Evolutionary conservation across 179 eudicot species (phyloP).

Genomic region (Silene vulgaris): DNA sequence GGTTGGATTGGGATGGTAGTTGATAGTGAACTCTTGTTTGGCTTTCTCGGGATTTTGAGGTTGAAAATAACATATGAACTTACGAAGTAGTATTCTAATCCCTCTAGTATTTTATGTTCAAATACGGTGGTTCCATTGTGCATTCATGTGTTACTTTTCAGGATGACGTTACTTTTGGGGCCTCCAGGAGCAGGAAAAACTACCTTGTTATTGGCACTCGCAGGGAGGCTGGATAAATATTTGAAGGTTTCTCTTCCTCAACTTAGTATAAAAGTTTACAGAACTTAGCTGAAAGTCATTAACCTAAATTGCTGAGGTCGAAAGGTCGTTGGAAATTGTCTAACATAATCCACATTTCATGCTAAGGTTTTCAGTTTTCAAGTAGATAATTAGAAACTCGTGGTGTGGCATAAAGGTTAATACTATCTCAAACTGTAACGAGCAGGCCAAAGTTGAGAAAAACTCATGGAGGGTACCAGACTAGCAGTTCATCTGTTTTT

Average conservation of each 20-base stretch:
- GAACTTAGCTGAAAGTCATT: not conserved
- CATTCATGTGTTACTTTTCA: constrained; percentile 21
- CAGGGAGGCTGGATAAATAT: constrained; percentile 23
- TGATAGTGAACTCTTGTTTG: not conserved
- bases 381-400: no score
- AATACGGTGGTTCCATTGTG: not conserved
- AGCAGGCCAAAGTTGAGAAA: not conserved
- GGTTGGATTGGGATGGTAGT: not conserved
- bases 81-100: not conserved
- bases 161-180: constrained; percentile 36
- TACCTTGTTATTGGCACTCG: constrained; percentile 26
- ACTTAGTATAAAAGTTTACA: not conserved
- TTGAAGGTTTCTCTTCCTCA: constrained; percentile 19
- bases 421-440: not conserved
- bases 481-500: not conserved
- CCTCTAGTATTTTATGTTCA: not conserved
- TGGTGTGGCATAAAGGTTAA: not conserved
- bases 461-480: not conserved
- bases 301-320: not conserved
- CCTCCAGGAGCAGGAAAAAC: constrained; percentile 36
- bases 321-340: not conserved
- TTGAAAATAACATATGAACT: not conserved
- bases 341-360: not conserved
- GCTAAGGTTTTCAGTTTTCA: not conserved
- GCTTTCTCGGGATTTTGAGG: not conserved